Evolutionary conservation across 805 yeast genomes (phyloP).

Genomic region (Saccharomycopsis schoenii): DNA sequence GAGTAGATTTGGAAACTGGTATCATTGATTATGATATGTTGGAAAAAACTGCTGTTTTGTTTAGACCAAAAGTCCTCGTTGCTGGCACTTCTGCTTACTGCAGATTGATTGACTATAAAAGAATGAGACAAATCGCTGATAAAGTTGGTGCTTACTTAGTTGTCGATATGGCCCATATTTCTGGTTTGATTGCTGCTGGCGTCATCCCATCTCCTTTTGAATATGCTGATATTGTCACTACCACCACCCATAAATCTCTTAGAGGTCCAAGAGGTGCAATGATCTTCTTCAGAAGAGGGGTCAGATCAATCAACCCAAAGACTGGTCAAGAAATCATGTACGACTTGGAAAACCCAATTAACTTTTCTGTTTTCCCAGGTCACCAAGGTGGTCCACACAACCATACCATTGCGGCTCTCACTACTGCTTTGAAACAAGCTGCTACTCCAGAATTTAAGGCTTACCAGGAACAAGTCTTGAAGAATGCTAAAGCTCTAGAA

Average conservation of each 20-base stretch:
- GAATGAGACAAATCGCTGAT: constrained; percentile 86
- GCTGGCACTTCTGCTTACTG: constrained; percentile 98
- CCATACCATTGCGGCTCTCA: constrained; percentile 93
- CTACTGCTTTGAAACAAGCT: constrained; percentile 92
- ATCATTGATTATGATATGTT: constrained; percentile 84
- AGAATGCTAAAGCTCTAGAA: constrained; percentile 74
- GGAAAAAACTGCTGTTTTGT: constrained; percentile 70
- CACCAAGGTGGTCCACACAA: constrained; percentile 99
- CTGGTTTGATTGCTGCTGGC: constrained; percentile 92
- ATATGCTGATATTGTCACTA: constrained; percentile 91
- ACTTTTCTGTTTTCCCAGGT: constrained; percentile 97
- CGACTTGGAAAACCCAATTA: constrained; percentile 84
- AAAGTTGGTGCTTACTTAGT: constrained; percentile 86
- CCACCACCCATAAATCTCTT: constrained; percentile 94
- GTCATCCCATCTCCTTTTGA: constrained; percentile 86
- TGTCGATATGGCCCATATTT: constrained; percentile 96
- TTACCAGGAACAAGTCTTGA: constrained; percentile 76
- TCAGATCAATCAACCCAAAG: constrained; percentile 66
- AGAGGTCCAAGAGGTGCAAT: constrained; percentile 99
- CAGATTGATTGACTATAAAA: constrained; percentile 78
- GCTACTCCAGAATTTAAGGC: constrained; percentile 76
- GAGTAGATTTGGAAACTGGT: constrained; percentile 79
- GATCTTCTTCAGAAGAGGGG: constrained; percentile 95
- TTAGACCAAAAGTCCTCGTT: constrained; percentile 89
- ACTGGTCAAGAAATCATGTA: constrained; percentile 77